These are phyloP conservation scores for Wallemia ichthyophaga DNA, from an alignment of 1,284 basidiomycete genomes.

Conservation along the genomic window DNA sequence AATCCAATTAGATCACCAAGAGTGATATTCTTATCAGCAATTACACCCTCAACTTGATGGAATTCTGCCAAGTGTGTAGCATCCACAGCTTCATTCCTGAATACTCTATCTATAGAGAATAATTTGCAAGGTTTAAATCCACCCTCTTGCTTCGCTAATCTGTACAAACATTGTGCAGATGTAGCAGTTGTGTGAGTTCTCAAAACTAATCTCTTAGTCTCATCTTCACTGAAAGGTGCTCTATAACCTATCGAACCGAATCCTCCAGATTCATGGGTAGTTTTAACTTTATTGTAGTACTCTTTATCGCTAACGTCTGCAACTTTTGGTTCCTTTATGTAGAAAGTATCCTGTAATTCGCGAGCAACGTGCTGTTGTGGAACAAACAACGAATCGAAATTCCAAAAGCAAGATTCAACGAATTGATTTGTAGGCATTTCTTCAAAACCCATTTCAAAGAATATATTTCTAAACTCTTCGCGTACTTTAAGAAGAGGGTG, in stretches of 20 bases:
- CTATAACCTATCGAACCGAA: slow-evolving; percentile 91
- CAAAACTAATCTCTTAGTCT: slow-evolving; percentile 69
- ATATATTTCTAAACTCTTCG: slow-evolving; percentile 91
- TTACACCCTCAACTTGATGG: slow-evolving; percentile 97
- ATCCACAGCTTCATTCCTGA: slow-evolving; percentile 96
- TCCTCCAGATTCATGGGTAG: slow-evolving; percentile 65
- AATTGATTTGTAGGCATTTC: slow-evolving; percentile 98
- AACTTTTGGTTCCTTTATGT: slow-evolving; percentile 32
- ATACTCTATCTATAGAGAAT: slow-evolving; percentile 94
- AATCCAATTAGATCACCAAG: slow-evolving; percentile 88
- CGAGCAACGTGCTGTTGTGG: slow-evolving; percentile 97
- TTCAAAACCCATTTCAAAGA: slow-evolving; percentile 99
- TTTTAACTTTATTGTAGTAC: slow-evolving; percentile 69
- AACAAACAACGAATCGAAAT: slow-evolving; percentile 93
- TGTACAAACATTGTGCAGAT: slow-evolving; percentile 78
- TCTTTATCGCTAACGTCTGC: slow-evolving; percentile 13
- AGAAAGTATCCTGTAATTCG: slow-evolving; percentile 97
- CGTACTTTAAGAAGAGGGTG: slow-evolving; percentile 93
- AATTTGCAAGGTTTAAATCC: slow-evolving; percentile 89
- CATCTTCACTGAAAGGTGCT: slow-evolving; percentile 79
- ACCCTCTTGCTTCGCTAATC: slow-evolving; percentile 38
- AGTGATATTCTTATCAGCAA: slow-evolving; percentile 76
- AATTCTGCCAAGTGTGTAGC: slow-evolving; percentile 99
- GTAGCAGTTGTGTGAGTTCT: slow-evolving; percentile 95
- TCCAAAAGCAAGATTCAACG: slow-evolving; percentile 98